Percentiles rank a stretch among this genome's conserved stretches.
Evolutionary conservation across 1,284 basidiomycete genomes (phyloP).

Genomic region (Chondrostereum purpureum): DNA sequence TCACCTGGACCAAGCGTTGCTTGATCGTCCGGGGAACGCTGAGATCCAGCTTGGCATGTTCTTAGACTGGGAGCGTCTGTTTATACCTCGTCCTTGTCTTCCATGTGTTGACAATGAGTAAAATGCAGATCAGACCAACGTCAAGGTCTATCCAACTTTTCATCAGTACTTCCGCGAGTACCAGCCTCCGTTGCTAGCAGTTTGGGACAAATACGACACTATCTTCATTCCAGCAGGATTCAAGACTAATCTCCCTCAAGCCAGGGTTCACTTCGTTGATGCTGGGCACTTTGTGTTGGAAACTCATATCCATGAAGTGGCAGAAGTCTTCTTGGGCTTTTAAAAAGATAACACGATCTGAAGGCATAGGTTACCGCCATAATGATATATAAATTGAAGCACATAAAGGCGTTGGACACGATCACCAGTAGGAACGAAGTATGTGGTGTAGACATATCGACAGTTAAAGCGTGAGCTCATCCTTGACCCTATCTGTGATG

Average conservation of each 20-base stretch:
- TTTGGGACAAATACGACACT: slow-evolving; percentile 42
- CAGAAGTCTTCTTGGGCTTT: slow-evolving; percentile 25
- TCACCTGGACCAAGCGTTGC: slow-evolving; percentile 33
- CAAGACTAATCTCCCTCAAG: slow-evolving; percentile 30
- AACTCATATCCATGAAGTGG: slow-evolving; percentile 25
- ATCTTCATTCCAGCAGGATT: slow-evolving; percentile 39
- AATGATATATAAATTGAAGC: too few species aligned
- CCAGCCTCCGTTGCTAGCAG: slow-evolving; percentile 34
- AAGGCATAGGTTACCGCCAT: too few species aligned
- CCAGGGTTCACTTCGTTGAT: slow-evolving; percentile 34
- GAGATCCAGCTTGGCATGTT: slow-evolving; percentile 38
- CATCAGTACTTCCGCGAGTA: slow-evolving; percentile 35
- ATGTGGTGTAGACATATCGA: too few species aligned
- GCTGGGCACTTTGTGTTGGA: slow-evolving; percentile 43
- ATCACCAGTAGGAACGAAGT: too few species aligned
- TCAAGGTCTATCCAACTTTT: slow-evolving; percentile 36
- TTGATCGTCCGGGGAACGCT: slow-evolving; percentile 29
- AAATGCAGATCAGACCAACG: slow-evolving; percentile 28
- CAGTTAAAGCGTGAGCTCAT: too few species aligned
- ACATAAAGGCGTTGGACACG: too few species aligned
- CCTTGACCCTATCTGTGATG: too few species aligned
- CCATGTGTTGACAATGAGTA: background rate
- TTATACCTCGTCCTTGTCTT: background rate
- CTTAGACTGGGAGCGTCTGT: slow-evolving; percentile 29
- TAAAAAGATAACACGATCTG: slow-evolving; percentile 15